A percentile compares a stretch with the other conserved stretches of the same genome.
Evolutionary conservation across 306 rosid genomes (phyloP).

Genomic region (Inga oerstediana): DNA sequence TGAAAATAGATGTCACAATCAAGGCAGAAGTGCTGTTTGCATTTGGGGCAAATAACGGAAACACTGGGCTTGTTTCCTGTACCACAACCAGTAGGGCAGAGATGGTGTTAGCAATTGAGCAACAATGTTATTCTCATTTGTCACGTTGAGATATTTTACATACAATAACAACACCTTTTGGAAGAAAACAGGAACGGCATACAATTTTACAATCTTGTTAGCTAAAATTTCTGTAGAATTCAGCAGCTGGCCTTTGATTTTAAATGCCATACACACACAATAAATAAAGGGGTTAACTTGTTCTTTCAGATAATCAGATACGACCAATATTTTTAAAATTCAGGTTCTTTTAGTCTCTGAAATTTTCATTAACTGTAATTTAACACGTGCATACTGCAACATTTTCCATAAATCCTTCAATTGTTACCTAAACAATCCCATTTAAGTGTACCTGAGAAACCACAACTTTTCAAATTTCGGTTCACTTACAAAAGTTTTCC

Average conservation of each 20-base stretch:
- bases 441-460: neutral
- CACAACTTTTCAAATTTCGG: neutral
- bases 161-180: constrained; percentile 22
- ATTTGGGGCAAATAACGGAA: constrained; percentile 78
- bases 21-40: constrained; percentile 87
- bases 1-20: constrained; percentile 92
- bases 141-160: constrained; percentile 10
- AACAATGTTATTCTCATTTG: neutral
- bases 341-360: neutral
- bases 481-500: neutral
- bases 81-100: constrained; percentile 30
- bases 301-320: constrained; percentile 17
- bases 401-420: neutral
- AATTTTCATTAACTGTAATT: constrained; percentile 11
- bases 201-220: constrained; percentile 17
- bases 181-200: constrained; percentile 13
- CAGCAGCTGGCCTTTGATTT: neutral
- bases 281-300: neutral
- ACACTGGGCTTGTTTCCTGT: constrained; percentile 80
- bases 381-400: neutral
- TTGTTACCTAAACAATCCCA: neutral
- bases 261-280: constrained; percentile 4
- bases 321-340: constrained; percentile 13
- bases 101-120: neutral
- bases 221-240: constrained; percentile 16